These are phyloP conservation scores for Naumovozyma castellii DNA, from an alignment of 805 yeast genomes.

Conservation along the genomic window DNA sequence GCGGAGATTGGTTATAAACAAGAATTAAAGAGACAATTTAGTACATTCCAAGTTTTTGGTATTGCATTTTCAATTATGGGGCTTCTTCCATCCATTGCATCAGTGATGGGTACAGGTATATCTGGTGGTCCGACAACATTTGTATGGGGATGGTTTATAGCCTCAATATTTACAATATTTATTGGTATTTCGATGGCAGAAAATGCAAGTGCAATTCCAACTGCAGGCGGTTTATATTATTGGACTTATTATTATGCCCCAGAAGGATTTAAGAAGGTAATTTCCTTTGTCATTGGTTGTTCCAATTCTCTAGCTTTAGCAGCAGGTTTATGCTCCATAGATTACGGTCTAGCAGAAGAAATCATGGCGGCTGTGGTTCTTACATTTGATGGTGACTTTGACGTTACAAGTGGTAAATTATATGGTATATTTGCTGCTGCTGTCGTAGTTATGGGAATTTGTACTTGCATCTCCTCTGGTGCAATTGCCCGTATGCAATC, in stretches of 20 bases:
- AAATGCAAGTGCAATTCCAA: slow-evolving; percentile 60
- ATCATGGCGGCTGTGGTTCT: slow-evolving; percentile 50
- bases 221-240: slow-evolving; percentile 66
- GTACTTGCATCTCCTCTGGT: slow-evolving; percentile 49
- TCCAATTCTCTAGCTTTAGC: slow-evolving; percentile 58
- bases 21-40: slow-evolving; percentile 52
- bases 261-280: slow-evolving; percentile 37
- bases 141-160: slow-evolving; percentile 66
- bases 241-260: slow-evolving; percentile 66
- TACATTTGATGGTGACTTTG: slow-evolving; percentile 45
- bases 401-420: slow-evolving; percentile 41
- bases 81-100: slow-evolving; percentile 52
- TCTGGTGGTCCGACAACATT: slow-evolving; percentile 51
- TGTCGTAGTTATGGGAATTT: slow-evolving; percentile 40
- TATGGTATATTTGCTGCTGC: slow-evolving; percentile 64
- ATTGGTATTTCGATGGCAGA: slow-evolving; percentile 60
- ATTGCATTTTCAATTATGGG: slow-evolving; percentile 70
- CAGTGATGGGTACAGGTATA: slow-evolving; percentile 44
- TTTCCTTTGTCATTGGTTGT: slow-evolving; percentile 57
- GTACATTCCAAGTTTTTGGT: slow-evolving; percentile 57
- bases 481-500: slow-evolving; percentile 52
- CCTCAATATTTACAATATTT: slow-evolving; percentile 41
- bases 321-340: slow-evolving; percentile 58
- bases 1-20: slow-evolving; percentile 56
- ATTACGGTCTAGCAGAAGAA: slow-evolving; percentile 58